These are phyloP conservation scores for Hypoxylon cercidicola DNA, from an alignment of 495 filamentous ascomycete genomes.

Conservation along the genomic window DNA sequence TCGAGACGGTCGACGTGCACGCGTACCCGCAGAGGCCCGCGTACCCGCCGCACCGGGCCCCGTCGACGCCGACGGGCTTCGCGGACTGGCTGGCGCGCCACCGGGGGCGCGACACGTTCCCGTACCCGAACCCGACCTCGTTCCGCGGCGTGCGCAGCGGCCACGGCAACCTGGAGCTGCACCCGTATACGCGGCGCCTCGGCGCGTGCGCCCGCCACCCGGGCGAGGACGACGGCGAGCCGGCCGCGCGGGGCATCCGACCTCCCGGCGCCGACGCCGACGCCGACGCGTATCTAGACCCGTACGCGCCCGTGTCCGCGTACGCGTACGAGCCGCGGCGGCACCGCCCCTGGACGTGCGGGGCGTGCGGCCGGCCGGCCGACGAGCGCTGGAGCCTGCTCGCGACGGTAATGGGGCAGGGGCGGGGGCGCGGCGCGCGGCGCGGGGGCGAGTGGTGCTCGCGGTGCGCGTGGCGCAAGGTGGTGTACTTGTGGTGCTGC, in stretches of 20 bases:
- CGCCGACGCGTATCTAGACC: no score
- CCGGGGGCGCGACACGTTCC: not conserved
- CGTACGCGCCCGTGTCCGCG: not conserved
- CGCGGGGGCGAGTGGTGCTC: conserved; percentile 42
- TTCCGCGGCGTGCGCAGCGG: conserved; percentile 22
- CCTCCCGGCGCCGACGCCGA: no score
- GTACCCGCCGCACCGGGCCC: conserved; percentile 43
- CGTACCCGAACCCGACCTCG: not conserved
- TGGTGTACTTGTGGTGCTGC: conserved; percentile 34
- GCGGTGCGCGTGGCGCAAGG: conserved; percentile 42
- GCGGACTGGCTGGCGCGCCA: conserved; percentile 38
- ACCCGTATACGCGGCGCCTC: conserved; percentile 2
- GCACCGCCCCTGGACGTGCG: conserved; percentile 19
- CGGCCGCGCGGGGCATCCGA: no score
- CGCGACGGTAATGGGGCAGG: conserved; percentile 28
- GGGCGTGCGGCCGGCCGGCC: conserved; percentile 36
- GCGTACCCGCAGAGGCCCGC: conserved; percentile 49
- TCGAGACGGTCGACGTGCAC: conserved; percentile 48
- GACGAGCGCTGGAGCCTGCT: conserved; percentile 40
- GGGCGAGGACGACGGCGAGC: no score
- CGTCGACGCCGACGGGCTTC: conserved; percentile 45
- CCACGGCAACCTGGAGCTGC: conserved; percentile 13
- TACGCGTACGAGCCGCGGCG: not conserved
- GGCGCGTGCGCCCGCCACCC: no score
- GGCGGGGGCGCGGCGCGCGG: conserved; percentile 27